A percentile compares a stretch with the other conserved stretches of the same genome.
Evolutionary conservation across 768 basidiomycete genomes (phyloP).

Genomic region (Cyclocybe cylindracea): DNA sequence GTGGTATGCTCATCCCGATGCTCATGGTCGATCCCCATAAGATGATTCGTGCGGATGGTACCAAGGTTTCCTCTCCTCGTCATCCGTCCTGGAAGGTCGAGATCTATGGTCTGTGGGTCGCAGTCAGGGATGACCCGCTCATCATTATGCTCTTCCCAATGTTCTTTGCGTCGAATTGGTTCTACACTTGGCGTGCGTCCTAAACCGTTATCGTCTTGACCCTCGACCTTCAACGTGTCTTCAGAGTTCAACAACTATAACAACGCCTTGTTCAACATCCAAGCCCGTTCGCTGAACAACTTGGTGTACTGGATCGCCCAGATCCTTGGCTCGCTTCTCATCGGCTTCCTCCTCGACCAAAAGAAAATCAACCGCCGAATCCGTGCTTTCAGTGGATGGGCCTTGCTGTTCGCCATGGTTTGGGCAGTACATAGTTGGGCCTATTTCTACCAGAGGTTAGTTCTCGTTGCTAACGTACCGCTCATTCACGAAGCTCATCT

Average conservation of each 20-base stretch:
- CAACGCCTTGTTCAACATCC: conserved; percentile 78
- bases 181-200: conserved; percentile 81
- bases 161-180: conserved; percentile 85
- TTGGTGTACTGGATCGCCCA: conserved; percentile 81
- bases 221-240: no score
- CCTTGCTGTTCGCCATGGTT: conserved; percentile 59
- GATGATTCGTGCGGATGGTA: conserved; percentile 77
- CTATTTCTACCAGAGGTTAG: conserved; percentile 73
- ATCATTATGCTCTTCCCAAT: conserved; percentile 81
- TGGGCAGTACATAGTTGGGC: conserved; percentile 76
- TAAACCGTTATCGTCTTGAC: no score
- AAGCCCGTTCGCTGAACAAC: conserved; percentile 74
- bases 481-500: not conserved
- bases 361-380: conserved; percentile 55
- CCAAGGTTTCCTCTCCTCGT: conserved; percentile 57
- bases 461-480: not conserved
- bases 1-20: conserved; percentile 67
- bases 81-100: conserved; percentile 82
- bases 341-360: conserved; percentile 70
- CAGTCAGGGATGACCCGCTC: conserved; percentile 68
- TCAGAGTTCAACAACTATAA: conserved; percentile 82
- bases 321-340: conserved; percentile 71
- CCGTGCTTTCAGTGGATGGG: conserved; percentile 75
- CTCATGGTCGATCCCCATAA: conserved; percentile 72
- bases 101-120: conserved; percentile 65